phyloP scores from a whole-genome alignment of 345 rosid species.

The Gossypium raimondii region DNA sequence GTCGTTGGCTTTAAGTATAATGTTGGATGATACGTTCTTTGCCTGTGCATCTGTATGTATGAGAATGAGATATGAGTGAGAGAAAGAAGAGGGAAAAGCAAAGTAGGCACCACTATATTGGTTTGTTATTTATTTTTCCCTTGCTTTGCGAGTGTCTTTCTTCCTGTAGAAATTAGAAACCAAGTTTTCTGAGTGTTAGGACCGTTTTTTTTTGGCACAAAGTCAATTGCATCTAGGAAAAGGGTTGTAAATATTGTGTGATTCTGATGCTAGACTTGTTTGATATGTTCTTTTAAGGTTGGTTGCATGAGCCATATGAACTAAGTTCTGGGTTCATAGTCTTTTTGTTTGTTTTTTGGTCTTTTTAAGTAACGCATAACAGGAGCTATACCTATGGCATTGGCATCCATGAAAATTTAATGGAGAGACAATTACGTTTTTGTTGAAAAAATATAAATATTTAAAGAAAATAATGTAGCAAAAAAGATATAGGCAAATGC shows the following conservation, averaged over 20 bases:
- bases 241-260: background rate
- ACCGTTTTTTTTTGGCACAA: background rate
- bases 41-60: background rate
- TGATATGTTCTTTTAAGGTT: background rate
- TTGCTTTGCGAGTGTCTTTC: background rate
- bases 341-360: background rate
- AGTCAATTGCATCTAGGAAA: background rate
- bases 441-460: too few relatives aligned
- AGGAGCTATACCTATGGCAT: background rate
- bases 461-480: background rate
- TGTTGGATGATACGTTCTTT: background rate
- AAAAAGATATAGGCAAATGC: too few relatives aligned
- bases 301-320: background rate
- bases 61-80: background rate
- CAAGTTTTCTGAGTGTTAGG: background rate
- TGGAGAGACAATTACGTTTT: too few relatives aligned
- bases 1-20: background rate
- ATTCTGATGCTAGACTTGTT: background rate
- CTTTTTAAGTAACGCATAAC: background rate
- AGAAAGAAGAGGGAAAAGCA: background rate
- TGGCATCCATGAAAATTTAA: background rate
- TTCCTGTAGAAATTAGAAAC: background rate
- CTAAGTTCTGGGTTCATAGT: background rate
- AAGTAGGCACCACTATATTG: background rate
- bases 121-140: constrained; percentile 1